Conservation (phyloP, 2,329 filamentous ascomycete species). For the Nannizziopsis barbatae region DNA sequence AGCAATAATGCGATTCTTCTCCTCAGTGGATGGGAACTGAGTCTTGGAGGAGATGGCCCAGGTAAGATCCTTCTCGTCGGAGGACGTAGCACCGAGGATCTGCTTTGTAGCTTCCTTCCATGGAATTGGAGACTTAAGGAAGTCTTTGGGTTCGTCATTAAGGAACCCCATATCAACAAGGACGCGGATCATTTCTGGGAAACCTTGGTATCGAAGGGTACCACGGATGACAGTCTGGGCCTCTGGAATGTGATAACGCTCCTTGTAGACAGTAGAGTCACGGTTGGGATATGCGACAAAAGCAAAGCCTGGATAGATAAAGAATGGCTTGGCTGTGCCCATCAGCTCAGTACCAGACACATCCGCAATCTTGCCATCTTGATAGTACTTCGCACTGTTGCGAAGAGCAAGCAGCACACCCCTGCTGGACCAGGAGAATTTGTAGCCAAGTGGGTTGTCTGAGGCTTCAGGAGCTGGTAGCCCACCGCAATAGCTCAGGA, state of each 20-base stretch:
- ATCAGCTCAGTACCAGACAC: conserved; percentile 62
- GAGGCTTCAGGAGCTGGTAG: conserved; percentile 52
- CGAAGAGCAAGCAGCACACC: conserved; percentile 79
- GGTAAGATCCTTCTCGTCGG: conserved; percentile 57
- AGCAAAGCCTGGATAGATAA: conserved; percentile 76
- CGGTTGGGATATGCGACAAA: conserved; percentile 92
- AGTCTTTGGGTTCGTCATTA: conserved; percentile 53
- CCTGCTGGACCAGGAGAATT: conserved; percentile 71
- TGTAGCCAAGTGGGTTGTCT: conserved; percentile 86
- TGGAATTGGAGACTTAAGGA: conserved; percentile 54
- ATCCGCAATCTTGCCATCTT: conserved; percentile 64
- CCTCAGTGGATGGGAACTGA: conserved; percentile 55
- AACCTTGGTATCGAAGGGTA: conserved; percentile 76
- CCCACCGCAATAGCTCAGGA: conserved; percentile 77
- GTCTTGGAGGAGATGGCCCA: conserved; percentile 65
- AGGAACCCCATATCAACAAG: conserved; percentile 89
- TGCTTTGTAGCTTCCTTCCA: conserved; percentile 81
- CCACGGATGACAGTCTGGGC: conserved; percentile 75
- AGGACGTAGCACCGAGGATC: conserved; percentile 58
- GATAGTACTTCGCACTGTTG: conserved; percentile 73
- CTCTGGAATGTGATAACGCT: conserved; percentile 86
- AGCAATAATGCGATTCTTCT: conserved; percentile 57
- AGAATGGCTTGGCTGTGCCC: conserved; percentile 78
- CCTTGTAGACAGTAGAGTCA: conserved; percentile 75
- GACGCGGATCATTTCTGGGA: conserved; percentile 78